These are phyloP conservation scores for Lippia alba DNA, from an alignment of 305 asterid species.

Conservation along the genomic window DNA sequence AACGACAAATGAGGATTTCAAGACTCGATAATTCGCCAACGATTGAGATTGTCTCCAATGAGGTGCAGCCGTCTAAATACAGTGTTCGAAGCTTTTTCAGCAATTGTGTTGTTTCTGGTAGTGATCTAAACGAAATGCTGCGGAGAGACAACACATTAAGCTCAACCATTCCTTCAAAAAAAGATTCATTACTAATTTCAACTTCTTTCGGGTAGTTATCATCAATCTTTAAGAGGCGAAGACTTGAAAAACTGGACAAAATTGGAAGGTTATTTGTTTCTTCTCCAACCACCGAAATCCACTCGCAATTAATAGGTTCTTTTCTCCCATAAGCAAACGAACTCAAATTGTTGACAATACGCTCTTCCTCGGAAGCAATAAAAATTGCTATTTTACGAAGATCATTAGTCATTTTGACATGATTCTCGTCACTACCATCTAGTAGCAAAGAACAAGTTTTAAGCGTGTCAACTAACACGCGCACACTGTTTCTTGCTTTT, in stretches of 20 bases:
- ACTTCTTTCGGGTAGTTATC: not conserved
- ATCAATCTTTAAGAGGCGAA: slow-evolving; percentile 15
- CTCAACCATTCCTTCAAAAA: slow-evolving; percentile 26
- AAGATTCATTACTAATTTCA: not conserved
- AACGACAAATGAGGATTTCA: slow-evolving; percentile 30
- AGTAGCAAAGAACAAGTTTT: slow-evolving; percentile 34
- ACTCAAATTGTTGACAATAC: not conserved
- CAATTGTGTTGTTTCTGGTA: not conserved
- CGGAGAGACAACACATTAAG: slow-evolving; percentile 36
- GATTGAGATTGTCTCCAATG: slow-evolving; percentile 19
- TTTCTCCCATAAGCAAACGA: slow-evolving; percentile 13
- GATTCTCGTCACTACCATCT: not conserved
- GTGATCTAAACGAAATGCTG: not conserved
- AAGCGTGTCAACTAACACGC: not conserved
- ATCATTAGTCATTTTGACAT: slow-evolving; percentile 50
- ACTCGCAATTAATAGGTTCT: not conserved
- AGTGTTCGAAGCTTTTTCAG: not conserved
- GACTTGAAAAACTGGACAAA: slow-evolving; percentile 28
- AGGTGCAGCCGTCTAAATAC: slow-evolving; percentile 12
- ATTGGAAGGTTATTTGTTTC: slow-evolving; percentile 5
- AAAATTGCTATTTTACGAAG: slow-evolving; percentile 37
- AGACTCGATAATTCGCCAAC: slow-evolving; percentile 24
- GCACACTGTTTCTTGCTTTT: not conserved
- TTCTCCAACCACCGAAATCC: slow-evolving; percentile 33
- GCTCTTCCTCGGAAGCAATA: slow-evolving; percentile 25